Percentiles rank a stretch among this genome's conserved stretches.
Evolutionary conservation across 2,329 filamentous ascomycete genomes (phyloP).

Genomic region (Sarocladium brachiariae): DNA sequence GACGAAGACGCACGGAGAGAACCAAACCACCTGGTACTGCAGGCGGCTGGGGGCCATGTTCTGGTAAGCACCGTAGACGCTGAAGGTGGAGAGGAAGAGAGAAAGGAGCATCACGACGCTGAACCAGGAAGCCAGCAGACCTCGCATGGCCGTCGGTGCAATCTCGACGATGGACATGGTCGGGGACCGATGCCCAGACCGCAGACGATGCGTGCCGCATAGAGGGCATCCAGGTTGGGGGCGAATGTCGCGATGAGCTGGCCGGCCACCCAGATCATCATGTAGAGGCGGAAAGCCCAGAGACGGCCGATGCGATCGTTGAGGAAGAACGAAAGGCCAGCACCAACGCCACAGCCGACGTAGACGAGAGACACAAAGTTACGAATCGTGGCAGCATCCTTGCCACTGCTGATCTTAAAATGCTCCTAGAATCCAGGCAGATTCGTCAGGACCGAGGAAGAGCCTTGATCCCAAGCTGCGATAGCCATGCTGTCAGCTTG

Average conservation of each 20-base stretch:
- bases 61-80: constrained; percentile 26
- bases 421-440: constrained; percentile 28
- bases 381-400: constrained; percentile 17
- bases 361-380: constrained; percentile 31
- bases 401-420: constrained; percentile 22
- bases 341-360: constrained; percentile 18
- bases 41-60: constrained; percentile 19
- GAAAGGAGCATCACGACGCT: constrained; percentile 28
- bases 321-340: constrained; percentile 28
- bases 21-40: constrained; percentile 23
- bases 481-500: not conserved
- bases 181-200: constrained; percentile 30
- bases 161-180: constrained; percentile 33
- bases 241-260: constrained; percentile 26
- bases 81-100: constrained; percentile 24
- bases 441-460: constrained; percentile 21
- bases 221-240: constrained; percentile 22
- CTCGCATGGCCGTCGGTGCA: constrained; percentile 31
- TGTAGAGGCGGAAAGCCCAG: constrained; percentile 33
- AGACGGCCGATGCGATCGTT: constrained; percentile 30
- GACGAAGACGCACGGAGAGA: constrained; percentile 20
- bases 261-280: constrained; percentile 25
- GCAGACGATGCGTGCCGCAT: constrained; percentile 28
- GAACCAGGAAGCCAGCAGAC: constrained; percentile 30
- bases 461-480: constrained; percentile 18